Evolutionary conservation across 148 eudicot species (phyloP).

Genomic region (Fagopyrum homotropicum): DNA sequence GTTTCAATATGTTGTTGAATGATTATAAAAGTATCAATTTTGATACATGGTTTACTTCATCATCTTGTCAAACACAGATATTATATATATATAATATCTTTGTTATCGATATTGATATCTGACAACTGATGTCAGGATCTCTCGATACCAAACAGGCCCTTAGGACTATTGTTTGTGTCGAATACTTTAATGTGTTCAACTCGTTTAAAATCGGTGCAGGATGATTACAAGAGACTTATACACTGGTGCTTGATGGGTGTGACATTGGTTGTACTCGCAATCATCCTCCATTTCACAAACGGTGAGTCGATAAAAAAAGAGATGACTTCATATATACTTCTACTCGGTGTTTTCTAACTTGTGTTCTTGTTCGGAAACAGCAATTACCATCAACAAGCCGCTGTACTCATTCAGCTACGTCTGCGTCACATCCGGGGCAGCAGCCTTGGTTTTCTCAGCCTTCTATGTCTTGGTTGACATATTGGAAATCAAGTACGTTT

Average conservation of each 20-base stretch:
- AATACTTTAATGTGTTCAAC: background rate
- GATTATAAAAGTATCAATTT: too few relatives aligned
- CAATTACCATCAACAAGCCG: constrained; percentile 83
- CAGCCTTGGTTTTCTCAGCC: constrained; percentile 58
- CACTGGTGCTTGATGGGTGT: constrained; percentile 64
- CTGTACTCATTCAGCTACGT: constrained; percentile 79
- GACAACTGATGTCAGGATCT: too few relatives aligned
- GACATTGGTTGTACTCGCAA: background rate
- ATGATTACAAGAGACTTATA: constrained; percentile 53
- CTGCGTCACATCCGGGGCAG: constrained; percentile 72
- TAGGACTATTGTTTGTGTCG: too few relatives aligned
- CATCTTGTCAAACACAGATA: too few relatives aligned
- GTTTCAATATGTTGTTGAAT: too few relatives aligned
- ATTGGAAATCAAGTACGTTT: constrained; percentile 33
- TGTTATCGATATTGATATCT: too few relatives aligned
- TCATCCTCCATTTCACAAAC: too few relatives aligned
- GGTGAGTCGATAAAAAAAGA: too few relatives aligned
- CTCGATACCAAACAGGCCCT: too few relatives aligned
- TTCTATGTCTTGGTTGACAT: constrained; percentile 69
- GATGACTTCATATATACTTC: too few relatives aligned
- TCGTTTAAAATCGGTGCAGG: constrained; percentile 25
- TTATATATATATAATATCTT: too few relatives aligned
- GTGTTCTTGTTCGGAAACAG: constrained; percentile 27
- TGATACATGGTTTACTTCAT: too few relatives aligned
- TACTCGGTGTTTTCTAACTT: background rate